Base-by-base conservation (phyloP, 441 rosid species). In the Mallotus repandus region DNA sequence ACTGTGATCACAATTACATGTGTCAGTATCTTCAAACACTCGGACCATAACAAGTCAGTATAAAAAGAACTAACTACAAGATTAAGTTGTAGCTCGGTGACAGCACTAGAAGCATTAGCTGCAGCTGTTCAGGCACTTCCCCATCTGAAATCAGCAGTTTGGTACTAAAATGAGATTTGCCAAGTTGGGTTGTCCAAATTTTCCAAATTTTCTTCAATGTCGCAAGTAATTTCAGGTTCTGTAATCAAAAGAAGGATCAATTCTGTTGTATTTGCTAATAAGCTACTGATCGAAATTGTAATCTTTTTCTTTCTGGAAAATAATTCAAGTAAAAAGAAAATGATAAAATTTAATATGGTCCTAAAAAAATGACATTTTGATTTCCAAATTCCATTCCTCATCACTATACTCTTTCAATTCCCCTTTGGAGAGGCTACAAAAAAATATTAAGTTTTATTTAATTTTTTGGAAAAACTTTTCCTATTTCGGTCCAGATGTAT, bases 1-100 rank as follows among this genome's bases (percentile, higher is more conserved):
- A 73, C 78, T 88, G 13, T 90, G 78, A 84, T 35, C 13, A 46
- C 57, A 25, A 53, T 70, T 46, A 14, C 0, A 1, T 12, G 29
- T 50, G 9, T n/a, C 19, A n/a, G 29, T 25, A 25, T 25, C 29
- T 25, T 25, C 29, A 25, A 25, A 25, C 29, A 55, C 7, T 4
- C 3, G 22, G 7, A 60, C 53, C 29, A n/a, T 16, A 35, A 29
- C 16, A n/a, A 62, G 46, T 21, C 13, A 38, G 38, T 25, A 25
- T 7, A 48, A 68, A 66, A 69, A 56, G 67, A 15, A 46, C 63
- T 73, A 73, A 63, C 76, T 49, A 13, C 16, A 50, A 53, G 54
- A 10, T 45, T 54, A 9, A 35, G 64, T 54, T 45, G 18, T 50
- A 63, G 48, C 66, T 35, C 18, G 22, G 4, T 25, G 29, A 25